Percentiles rank a stretch among this genome's conserved stretches.
phyloP scores from a whole-genome alignment of 176 grass and related monocot species.

The Raddia guianensis region DNA sequence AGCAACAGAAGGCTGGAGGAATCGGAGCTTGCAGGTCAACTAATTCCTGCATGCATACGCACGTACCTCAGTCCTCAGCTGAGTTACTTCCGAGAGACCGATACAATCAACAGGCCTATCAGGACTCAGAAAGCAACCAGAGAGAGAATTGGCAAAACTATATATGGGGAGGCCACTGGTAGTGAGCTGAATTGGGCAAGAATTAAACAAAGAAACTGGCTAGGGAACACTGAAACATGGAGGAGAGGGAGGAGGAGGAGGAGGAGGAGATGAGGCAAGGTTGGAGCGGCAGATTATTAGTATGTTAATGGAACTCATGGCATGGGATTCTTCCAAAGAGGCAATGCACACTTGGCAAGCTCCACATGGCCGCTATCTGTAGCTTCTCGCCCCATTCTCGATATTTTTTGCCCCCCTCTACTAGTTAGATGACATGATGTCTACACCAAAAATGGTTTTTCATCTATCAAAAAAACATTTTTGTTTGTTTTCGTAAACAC shows the following conservation, averaged over 20 bases:
- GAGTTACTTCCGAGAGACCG: background rate
- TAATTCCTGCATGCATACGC: background rate
- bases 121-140: background rate
- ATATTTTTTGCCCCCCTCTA: constrained; percentile 30
- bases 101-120: background rate
- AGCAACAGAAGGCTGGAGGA: background rate
- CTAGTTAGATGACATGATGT: constrained; percentile 10
- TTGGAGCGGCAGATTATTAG: background rate
- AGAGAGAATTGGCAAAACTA: background rate
- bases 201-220: background rate
- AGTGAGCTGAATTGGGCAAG: background rate
- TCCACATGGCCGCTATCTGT: constrained; percentile 37
- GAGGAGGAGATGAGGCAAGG: background rate
- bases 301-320: background rate
- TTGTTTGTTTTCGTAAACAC: background rate
- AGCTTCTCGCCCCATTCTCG: constrained; percentile 17
- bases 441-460: background rate
- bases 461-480: background rate
- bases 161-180: background rate
- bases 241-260: background rate
- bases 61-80: background rate
- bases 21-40: constrained; percentile 9
- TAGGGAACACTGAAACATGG: background rate
- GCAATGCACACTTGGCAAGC: constrained; percentile 32
- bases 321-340: background rate